Evolutionary conservation across 176 grass and related monocot genomes (phyloP), one percentile per base, ranked within the genome.

Genomic region (Oryza australiensis): DNA sequence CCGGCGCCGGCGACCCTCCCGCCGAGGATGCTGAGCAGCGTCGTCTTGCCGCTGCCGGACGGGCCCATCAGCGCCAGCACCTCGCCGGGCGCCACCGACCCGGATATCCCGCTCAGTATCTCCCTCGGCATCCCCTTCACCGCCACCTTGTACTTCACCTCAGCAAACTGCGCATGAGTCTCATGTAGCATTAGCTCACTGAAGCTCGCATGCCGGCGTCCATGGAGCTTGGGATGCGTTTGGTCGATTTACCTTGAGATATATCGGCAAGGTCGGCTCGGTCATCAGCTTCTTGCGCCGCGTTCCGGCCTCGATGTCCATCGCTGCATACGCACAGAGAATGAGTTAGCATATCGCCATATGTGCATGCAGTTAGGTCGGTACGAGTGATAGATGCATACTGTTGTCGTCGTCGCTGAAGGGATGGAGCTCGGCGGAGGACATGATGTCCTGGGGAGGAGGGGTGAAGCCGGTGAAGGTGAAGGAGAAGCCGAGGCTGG

Each of bases 401-500:
- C 86, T 22, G 84, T 60, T 68, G 18, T 97, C 89, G 32, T 94
- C 95, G 81, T 94, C 95, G 80, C 95, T 98, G 78, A 91, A 89
- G 14, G 70, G 37, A 18, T 23, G 8, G 0, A 13, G 41, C 18
- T 87, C 82, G 32, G 82, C 68, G 76, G 88, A 77, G 73, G 22
- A 27, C 66, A 86, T 66, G 66, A 87, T 66, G 66, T 84, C 35
- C 71, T 86, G 87, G 12, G 90, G 95, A 42, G 95, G 92, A 64
- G 92, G 89, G 5, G 95, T 98, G 86, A 98, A 98, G 6, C 95
- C 95, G 18, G 95, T 94, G 84, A 98, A 98, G 51, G 95, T 92
- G 65, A 98, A 91, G 75, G 95, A 98, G 88, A 98, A 94, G 26
- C 95, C 95, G 64, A 98, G 89, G 90, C 95, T 94, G 66, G 95